phyloP scores from a whole-genome alignment of 1,284 basidiomycete species.

The Rhodotorula sp. region DNA sequence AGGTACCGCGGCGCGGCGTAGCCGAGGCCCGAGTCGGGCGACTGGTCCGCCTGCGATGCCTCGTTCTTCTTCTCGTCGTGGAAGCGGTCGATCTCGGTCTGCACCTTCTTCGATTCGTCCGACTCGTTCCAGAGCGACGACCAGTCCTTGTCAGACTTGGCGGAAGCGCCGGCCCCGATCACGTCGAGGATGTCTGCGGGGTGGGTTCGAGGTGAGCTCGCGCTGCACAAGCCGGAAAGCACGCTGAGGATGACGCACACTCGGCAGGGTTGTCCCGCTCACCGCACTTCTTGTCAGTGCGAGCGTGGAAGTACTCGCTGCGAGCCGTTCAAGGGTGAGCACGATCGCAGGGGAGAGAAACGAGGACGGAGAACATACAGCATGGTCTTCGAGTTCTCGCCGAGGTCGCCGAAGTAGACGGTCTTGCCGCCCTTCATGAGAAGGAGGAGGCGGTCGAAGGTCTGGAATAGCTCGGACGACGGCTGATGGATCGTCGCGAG shows the following conservation, averaged over 20 bases:
- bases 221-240: too few species aligned
- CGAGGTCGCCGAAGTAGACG: conserved; percentile 74
- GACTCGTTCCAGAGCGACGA: conserved; percentile 68
- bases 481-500: conserved; percentile 66
- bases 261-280: conserved; percentile 58
- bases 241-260: conserved; percentile 41
- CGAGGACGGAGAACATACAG: conserved; percentile 41
- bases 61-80: conserved; percentile 41
- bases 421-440: conserved; percentile 65
- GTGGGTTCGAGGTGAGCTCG: not conserved
- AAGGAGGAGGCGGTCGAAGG: conserved; percentile 64
- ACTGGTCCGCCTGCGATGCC: conserved; percentile 43
- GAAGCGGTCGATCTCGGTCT: conserved; percentile 54
- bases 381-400: conserved; percentile 55
- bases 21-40: conserved; percentile 45
- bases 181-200: conserved; percentile 56
- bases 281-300: conserved; percentile 56
- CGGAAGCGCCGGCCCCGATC: conserved; percentile 72
- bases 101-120: conserved; percentile 53
- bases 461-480: conserved; percentile 61
- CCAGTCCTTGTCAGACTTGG: conserved; percentile 71
- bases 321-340: conserved; percentile 47
- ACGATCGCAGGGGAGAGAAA: conserved; percentile 54
- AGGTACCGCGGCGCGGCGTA: conserved; percentile 46
- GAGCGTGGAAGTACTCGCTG: conserved; percentile 62